Base-by-base conservation (phyloP, 1,284 basidiomycete species). In the Trametes hirsuta region DNA sequence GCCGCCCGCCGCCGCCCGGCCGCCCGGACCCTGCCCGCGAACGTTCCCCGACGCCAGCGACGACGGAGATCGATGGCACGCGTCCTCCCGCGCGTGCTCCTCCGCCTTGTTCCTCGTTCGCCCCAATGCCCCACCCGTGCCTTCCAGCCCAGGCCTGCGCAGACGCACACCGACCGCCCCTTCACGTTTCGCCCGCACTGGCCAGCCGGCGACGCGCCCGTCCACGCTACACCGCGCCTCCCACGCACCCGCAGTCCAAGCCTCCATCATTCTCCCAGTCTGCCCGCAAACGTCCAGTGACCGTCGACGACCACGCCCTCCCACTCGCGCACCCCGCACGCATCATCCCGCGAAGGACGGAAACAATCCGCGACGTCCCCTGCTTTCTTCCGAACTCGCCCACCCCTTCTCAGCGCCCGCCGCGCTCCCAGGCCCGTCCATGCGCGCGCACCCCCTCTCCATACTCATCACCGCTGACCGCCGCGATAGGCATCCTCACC, bases 401-500 rank as follows among this genome's bases (percentile, higher is more conserved):
- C 18, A 18, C 18, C 18, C 18, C 18, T 30, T 30, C 24, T 22
- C 18, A 14, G 30, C 24, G 18, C 18, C 18, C 37, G 37, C 22
- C 34, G 24, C 50, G 41, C 55, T 47, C 55, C 15, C 42, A 40
- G 15, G 21, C 36, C 2, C 22, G 24, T 35, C 48, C 37, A 45
- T 22, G n/a, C 56, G 37, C 39, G 21, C 45, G 39, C 36, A 55
- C 25, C 24, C 47, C n/a, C 25, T n/a, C 4, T 14, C n/a, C 47
- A 24, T 22, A 37, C 22, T 49, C 54, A 59, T 59, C 59, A 53
- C 41, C 48, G 50, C 52, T 51, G 53, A 41, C 62, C 35, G 52
- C 56, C 59, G 59, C 59, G 63, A 64, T 64, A 64, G 63, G 63
- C 55, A 58, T 42, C 14, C 22, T 25, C 37, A 47, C 41, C 24